These are phyloP conservation scores for Cyclotella atomus DNA, from an alignment of 108 stramenopile genomes.

Conservation along the genomic window DNA sequence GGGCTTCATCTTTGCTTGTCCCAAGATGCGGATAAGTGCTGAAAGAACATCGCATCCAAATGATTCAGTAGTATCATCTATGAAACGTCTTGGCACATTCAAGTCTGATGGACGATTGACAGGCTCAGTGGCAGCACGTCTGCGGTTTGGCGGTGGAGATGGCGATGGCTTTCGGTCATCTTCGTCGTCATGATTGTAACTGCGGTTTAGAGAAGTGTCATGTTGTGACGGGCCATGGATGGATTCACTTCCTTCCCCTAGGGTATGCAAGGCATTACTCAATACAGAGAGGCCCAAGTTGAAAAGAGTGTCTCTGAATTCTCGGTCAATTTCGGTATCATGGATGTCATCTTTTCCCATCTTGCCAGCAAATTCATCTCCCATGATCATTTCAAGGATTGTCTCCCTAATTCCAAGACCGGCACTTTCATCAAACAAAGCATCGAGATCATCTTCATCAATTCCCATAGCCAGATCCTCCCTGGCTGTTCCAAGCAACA, in stretches of 20 bases:
- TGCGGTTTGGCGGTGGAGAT: conserved; percentile 14
- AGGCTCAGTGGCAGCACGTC: conserved; percentile 46
- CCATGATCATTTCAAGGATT: conserved; percentile 82
- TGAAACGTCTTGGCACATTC: conserved; percentile 60
- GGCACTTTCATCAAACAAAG: conserved; percentile 70
- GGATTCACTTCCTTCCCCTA: conserved; percentile 41
- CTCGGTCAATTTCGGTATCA: conserved; percentile 54
- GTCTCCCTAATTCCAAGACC: conserved; percentile 84
- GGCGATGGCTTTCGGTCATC: conserved; percentile 54
- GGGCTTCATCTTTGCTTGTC: conserved; percentile 76
- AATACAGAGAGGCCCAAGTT: conserved; percentile 85
- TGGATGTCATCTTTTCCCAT: conserved; percentile 47
- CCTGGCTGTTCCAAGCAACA: conserved; percentile 71
- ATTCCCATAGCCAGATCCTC: conserved; percentile 43
- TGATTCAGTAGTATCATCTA: conserved; percentile 67
- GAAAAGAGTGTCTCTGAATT: conserved; percentile 68
- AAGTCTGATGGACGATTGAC: conserved; percentile 45
- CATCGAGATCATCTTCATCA: conserved; percentile 55
- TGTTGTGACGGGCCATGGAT: not conserved
- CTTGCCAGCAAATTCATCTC: conserved; percentile 55
- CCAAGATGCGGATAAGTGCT: conserved; percentile 75
- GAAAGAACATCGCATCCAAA: conserved; percentile 74
- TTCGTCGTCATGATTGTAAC: conserved; percentile 27
- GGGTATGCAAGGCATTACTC: conserved; percentile 80
- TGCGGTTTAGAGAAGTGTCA: not conserved